These are phyloP conservation scores for Achaetomiella virescens DNA, from an alignment of 495 filamentous ascomycete species.

Conservation along the genomic window DNA sequence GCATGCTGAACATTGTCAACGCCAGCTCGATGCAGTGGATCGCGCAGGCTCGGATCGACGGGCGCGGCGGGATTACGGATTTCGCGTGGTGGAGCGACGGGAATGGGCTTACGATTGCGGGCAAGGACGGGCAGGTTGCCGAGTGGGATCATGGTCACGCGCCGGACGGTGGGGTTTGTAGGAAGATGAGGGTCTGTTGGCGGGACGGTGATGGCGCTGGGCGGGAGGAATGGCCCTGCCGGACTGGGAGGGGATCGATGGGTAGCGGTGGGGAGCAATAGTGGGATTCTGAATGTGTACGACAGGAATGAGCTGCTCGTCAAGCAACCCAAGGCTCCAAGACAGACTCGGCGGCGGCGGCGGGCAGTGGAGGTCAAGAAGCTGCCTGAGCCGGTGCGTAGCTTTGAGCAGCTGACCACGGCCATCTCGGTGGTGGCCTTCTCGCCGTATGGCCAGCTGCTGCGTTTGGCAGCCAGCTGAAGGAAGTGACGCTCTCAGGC, in stretches of 20 bases:
- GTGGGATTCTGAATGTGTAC: constrained; percentile 88
- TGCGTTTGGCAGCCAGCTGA: constrained; percentile 80
- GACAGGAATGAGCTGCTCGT: constrained; percentile 62
- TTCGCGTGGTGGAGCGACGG: constrained; percentile 87
- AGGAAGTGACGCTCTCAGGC: constrained; percentile 78
- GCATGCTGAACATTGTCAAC: constrained; percentile 79
- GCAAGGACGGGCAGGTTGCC: constrained; percentile 85
- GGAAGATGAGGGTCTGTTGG: constrained; percentile 89
- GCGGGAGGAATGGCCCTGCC: constrained; percentile 53
- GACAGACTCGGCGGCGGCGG: constrained; percentile 29
- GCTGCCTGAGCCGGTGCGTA: constrained; percentile 61
- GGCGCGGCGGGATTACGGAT: constrained; percentile 75
- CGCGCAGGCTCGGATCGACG: constrained; percentile 73
- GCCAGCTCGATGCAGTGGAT: constrained; percentile 83
- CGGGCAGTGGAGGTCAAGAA: constrained; percentile 51
- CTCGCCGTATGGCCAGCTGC: constrained; percentile 78
- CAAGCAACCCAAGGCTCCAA: constrained; percentile 21
- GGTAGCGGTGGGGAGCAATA: constrained; percentile 78
- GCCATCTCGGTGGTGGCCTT: constrained; percentile 71
- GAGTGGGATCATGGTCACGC: constrained; percentile 70
- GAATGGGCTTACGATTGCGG: constrained; percentile 66
- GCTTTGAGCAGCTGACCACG: constrained; percentile 81
- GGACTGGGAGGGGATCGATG: constrained; percentile 76
- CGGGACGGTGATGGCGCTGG: constrained; percentile 72
- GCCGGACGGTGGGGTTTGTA: constrained; percentile 69